Base-by-base conservation (phyloP, 495 filamentous ascomycete species). In the Aspergillus coremiiformis region DNA sequence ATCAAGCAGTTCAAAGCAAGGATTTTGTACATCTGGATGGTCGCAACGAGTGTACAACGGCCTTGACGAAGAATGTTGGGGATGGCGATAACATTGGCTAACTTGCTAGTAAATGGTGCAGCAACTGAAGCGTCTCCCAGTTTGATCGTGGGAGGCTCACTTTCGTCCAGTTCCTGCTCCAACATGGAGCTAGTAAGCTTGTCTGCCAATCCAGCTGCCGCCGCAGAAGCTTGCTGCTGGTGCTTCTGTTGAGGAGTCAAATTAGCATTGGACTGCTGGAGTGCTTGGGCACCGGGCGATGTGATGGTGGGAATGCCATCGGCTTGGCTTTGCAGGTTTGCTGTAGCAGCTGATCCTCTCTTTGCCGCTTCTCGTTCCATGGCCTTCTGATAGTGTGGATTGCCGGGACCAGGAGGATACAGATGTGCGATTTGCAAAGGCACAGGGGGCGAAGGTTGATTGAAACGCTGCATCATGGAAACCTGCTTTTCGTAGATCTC, bases 21-120 rank as follows among this genome's bases (percentile, higher is more conserved):
- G 61, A 99, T 99, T 78, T 99, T 99, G 79, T 97, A 99, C 93
- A 99, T 99, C 73, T 99, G 93, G 56, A 99, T 97, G 3, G 94
- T 97, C 4, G 93, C 92, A 43, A 99, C 94, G 10, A 99, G 77
- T 1, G 93, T 96, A 69, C 93, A 99, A 52, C 93, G 85, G 45
- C 93, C 93, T 71, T 99, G 93, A 53, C 93, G 86, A 57, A 99
- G 89, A 59, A 99, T 99, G 74, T 99, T 97, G 15, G 93, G 90
- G 55, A 99, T 92, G 39, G 93, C 93, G 57, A 99, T 81, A 45
- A 99, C 93, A 61, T 97, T 96, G 50, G 90, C 88, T 23, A 99
- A 78, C 69, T 99, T 99, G 70, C 89, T 95, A 0, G 93, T 99
- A 65, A 99, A 99, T 0, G 93, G 93, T 2, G 93, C 93, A 45